Base-by-base conservation (phyloP, 2,329 filamentous ascomycete genomes). In the Cladorrhinum sp. region DNA sequence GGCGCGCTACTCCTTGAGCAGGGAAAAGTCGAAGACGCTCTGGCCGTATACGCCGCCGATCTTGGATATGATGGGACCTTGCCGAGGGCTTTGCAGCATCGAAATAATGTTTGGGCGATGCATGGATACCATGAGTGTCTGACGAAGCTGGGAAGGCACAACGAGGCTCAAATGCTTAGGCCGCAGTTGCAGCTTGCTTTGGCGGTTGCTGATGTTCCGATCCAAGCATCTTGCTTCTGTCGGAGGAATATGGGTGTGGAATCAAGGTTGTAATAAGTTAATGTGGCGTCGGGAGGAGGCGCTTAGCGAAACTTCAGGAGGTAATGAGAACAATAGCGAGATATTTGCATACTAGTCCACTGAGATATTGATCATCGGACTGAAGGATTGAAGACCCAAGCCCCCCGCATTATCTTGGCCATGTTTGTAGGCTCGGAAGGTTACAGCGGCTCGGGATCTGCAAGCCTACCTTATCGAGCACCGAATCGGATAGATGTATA, bases 51-150 rank as follows among this genome's bases (percentile, higher is more conserved):
- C 64, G 75, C 73, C 20, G 85, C 84, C 0, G 86, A 90, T 66
- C 70, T 90, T 13, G 87, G 87, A 0, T 67, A 87, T 13, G 79
- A 82, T 58, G 76, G 79, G n/a, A 81, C 79, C 0, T 71, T 91
- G 2, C 85, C 88, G 0, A 78, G 89, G 20, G 82, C 87, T 0
- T 76, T 85, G 54, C 83, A 84, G 63, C 89, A 92, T 72, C 86
- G 83, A 6, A 87, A 87, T 53, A 92, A 93, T 64, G 84, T 92
- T 0, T 92, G 89, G 90, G 82, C 88, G 3, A 72, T 92, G 62
- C 87, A 90, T 66, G 90, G 89, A 0, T 88, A 86, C 64, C 81
- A 90, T 64, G 89, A 92, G 73, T 90, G 89, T 68, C 70, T 92
- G 53, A 64, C 79, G 2, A 82, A 76, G 62, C 70, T 88, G 13